Evolutionary conservation across 169 alveolate species (phyloP).

Genomic region (Plasmodium cynomolgi): DNA sequence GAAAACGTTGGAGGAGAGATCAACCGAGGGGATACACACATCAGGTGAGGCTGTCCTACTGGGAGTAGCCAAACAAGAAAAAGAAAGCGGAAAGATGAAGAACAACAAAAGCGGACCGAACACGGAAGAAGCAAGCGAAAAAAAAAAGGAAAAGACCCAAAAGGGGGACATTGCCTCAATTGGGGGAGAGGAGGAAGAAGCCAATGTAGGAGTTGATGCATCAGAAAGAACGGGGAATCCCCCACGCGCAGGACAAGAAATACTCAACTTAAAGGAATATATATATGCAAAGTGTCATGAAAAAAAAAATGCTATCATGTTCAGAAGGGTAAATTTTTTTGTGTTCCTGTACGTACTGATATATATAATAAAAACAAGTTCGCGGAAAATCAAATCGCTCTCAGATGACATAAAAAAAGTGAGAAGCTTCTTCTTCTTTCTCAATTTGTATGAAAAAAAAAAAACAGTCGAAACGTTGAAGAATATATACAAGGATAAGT

Average conservation of each 20-base stretch:
- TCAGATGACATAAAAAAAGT: slow-evolving; percentile 47
- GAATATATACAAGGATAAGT: slow-evolving; percentile 58
- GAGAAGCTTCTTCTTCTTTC: slow-evolving; percentile 46
- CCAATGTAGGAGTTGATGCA: not conserved
- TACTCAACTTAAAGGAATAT: slow-evolving; percentile 34
- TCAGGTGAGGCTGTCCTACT: not conserved
- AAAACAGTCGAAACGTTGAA: slow-evolving; percentile 49
- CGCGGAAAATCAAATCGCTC: slow-evolving; percentile 39
- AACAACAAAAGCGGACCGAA: not conserved
- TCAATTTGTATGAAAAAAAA: slow-evolving; percentile 53
- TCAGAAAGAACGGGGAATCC: not conserved
- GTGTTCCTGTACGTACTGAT: slow-evolving; percentile 40
- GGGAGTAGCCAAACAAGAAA: not conserved
- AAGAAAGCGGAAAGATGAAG: not conserved
- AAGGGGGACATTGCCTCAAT: not conserved
- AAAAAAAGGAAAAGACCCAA: not conserved
- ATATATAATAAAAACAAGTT: slow-evolving; percentile 55
- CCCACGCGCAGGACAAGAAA: not conserved
- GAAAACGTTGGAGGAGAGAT: not conserved
- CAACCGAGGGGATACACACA: not conserved
- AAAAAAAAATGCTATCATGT: slow-evolving; percentile 36
- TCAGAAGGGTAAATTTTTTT: slow-evolving; percentile 49
- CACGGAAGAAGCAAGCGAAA: not conserved
- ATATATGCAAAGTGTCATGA: slow-evolving; percentile 25
- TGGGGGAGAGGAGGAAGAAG: not conserved